phyloP scores from a whole-genome alignment of 116 monocot genomes.

The Posidonia oceanica region DNA sequence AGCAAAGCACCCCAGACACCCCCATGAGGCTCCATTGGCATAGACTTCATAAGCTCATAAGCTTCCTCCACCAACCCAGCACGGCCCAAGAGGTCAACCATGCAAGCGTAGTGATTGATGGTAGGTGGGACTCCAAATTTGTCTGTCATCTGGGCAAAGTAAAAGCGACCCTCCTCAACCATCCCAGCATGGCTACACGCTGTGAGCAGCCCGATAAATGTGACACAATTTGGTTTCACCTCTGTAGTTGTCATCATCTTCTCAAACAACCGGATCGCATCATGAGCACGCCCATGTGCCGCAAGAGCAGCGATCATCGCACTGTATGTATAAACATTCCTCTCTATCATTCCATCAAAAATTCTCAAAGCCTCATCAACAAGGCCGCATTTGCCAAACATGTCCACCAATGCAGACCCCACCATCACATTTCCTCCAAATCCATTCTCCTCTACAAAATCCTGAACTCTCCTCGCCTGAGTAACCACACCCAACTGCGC shows the following conservation, averaged over 20 bases:
- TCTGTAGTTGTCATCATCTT: slow-evolving; percentile 25
- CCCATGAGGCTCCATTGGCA: slow-evolving; percentile 34
- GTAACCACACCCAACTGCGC: slow-evolving; percentile 32
- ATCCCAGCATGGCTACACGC: slow-evolving; percentile 64
- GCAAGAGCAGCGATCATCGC: slow-evolving; percentile 54
- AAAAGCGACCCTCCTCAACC: slow-evolving; percentile 44
- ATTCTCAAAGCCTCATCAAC: slow-evolving; percentile 31
- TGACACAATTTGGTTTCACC: slow-evolving; percentile 44
- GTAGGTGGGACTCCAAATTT: slow-evolving; percentile 50
- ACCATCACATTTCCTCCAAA: slow-evolving; percentile 17
- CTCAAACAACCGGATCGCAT: slow-evolving; percentile 42
- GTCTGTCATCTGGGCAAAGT: slow-evolving; percentile 32
- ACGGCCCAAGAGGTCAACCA: slow-evolving; percentile 65
- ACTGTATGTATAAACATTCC: slow-evolving; percentile 65
- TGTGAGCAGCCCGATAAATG: slow-evolving; percentile 45
- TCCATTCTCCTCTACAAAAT: slow-evolving; percentile 7
- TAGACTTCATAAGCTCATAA: slow-evolving; percentile 32
- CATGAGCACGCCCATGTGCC: slow-evolving; percentile 36
- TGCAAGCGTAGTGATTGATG: slow-evolving; percentile 68
- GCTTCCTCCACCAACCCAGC: slow-evolving; percentile 58
- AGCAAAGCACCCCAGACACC: slow-evolving; percentile 67
- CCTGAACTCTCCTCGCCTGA: slow-evolving; percentile 15
- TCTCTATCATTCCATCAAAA: slow-evolving; percentile 27
- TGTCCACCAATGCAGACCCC: slow-evolving; percentile 51
- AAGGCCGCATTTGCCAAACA: slow-evolving; percentile 65